Conservation (phyloP, 305 asterid genomes). For the Fraxinus latifolia region DNA sequence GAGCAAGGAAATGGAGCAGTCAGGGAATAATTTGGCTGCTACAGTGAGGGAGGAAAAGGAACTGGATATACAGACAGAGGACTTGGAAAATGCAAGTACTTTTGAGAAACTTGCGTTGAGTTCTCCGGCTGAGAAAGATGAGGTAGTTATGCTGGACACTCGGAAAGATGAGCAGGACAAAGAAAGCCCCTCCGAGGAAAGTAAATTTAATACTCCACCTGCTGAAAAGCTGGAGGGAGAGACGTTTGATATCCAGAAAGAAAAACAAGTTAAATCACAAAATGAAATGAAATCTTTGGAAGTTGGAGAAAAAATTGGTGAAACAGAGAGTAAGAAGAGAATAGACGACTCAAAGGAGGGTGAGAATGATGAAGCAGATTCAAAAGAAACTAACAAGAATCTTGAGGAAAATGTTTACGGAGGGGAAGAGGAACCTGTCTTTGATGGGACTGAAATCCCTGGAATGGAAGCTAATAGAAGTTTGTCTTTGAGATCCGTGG, state of each 20-base stretch:
- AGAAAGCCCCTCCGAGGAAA: slow-evolving; percentile 22
- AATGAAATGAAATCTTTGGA: slow-evolving; percentile 24
- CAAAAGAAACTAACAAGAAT: slow-evolving; percentile 28
- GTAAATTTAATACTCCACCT: slow-evolving; percentile 23
- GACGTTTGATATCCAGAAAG: slow-evolving; percentile 27
- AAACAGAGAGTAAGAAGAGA: slow-evolving; percentile 25
- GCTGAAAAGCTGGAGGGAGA: slow-evolving; percentile 26
- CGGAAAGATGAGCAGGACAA: slow-evolving; percentile 24
- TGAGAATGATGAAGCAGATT: slow-evolving; percentile 23
- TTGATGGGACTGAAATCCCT: slow-evolving; percentile 67
- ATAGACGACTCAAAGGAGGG: slow-evolving; percentile 15
- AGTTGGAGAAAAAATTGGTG: slow-evolving; percentile 26
- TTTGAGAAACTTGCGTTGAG: slow-evolving; percentile 17
- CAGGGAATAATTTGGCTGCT: slow-evolving; percentile 18
- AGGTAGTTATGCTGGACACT: slow-evolving; percentile 14
- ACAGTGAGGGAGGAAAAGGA: slow-evolving; percentile 24
- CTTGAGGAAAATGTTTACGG: slow-evolving; percentile 34
- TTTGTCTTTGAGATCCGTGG: slow-evolving; percentile 30
- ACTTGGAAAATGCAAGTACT: slow-evolving; percentile 26
- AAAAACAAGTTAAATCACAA: slow-evolving; percentile 23
- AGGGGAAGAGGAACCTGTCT: slow-evolving; percentile 63
- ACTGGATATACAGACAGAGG: slow-evolving; percentile 19
- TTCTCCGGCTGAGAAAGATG: slow-evolving; percentile 20
- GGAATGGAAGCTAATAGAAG: slow-evolving; percentile 42
- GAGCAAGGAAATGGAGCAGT: slow-evolving; percentile 22